Base-by-base conservation (phyloP, 345 rosid genomes). In the Eucalyptus marginata region DNA sequence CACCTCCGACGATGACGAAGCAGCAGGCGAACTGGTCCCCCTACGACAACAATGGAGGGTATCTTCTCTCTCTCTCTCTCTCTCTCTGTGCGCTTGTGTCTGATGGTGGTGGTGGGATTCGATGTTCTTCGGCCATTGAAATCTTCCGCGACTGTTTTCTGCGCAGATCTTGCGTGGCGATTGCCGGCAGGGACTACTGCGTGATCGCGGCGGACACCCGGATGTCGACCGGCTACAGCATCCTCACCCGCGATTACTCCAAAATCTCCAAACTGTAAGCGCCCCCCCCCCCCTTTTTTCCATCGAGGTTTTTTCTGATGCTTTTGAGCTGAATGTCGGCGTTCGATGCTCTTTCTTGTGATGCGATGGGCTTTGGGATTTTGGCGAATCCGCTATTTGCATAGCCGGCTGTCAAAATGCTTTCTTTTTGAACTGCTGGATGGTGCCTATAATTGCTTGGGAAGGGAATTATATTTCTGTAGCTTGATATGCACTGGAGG, bases 11-110 rank as follows among this genome's bases (percentile, higher is more conserved):
- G 92, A 96, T 96, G 99, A 92, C 94, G 89, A 95, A 95, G 96
- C 97, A 97, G 88, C 97, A 94, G 20, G 93, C 96, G 13, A 95
- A 92, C 88, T 98, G 96, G 96, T 93, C 96, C 88, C 99, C 99
- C 5, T 98, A 98, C 91, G 99, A 98, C 89, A 95, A 95, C 97
- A 98, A 98, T 95, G 99, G 99, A 92, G 99, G 99, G 99, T 98
- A 92, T 25, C 1, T 22, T 54, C 33, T 89, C 22, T 89, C 47
- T 71, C 29, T 47, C 33, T 51, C 33, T 50, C 52, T 52, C 16
- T 86, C 15, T 12, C 6, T 71, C 56, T 58, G 10, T 22, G 47
- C 46, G 3, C 24, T 46, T 18, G 54, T 47, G 36, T 71, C 43
- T 50, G 22, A 66, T 15, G 86, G 64, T 10, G 49, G 64, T 43